phyloP scores from a whole-genome alignment of 352 stramenopile genomes.

The Phytophthora constricta region DNA sequence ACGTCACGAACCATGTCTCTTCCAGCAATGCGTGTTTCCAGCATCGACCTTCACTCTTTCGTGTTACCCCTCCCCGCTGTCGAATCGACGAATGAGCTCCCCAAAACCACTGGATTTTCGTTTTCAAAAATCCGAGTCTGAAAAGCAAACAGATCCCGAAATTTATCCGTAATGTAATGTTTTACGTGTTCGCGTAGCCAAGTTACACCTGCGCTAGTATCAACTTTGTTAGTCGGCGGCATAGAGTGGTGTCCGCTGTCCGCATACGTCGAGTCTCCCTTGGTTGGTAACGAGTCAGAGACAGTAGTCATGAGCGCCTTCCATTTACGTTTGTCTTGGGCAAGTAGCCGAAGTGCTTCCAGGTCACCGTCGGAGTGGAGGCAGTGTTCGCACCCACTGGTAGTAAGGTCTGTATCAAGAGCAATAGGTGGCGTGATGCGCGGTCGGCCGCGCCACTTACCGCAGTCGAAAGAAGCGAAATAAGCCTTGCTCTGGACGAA shows the following conservation, averaged over 20 bases:
- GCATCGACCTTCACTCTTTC: too few relatives aligned
- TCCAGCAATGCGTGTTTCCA: too few relatives aligned
- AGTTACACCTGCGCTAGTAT: constrained; percentile 7
- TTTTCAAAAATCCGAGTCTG: too few relatives aligned
- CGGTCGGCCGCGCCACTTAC: neutral
- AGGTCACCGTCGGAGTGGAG: neutral
- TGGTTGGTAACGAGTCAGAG: neutral
- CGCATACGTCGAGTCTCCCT: constrained; percentile 8
- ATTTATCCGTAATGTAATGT: too few relatives aligned
- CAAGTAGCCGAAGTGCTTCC: neutral
- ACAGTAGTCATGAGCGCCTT: neutral
- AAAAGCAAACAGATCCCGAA: too few relatives aligned
- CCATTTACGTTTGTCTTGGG: neutral
- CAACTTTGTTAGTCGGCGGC: constrained; percentile 4
- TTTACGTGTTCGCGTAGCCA: constrained; percentile 6
- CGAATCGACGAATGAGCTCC: too few relatives aligned
- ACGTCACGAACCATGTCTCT: too few relatives aligned
- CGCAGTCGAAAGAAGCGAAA: neutral
- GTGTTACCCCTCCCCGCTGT: too few relatives aligned
- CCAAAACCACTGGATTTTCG: too few relatives aligned
- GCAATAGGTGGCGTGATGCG: neutral
- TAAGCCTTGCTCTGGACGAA: neutral
- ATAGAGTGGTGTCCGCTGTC: constrained; percentile 5
- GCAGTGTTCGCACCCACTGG: neutral
- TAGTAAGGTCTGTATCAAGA: neutral